phyloP scores from a whole-genome alignment of 768 basidiomycete genomes.

The Multifurca ochricompacta region DNA sequence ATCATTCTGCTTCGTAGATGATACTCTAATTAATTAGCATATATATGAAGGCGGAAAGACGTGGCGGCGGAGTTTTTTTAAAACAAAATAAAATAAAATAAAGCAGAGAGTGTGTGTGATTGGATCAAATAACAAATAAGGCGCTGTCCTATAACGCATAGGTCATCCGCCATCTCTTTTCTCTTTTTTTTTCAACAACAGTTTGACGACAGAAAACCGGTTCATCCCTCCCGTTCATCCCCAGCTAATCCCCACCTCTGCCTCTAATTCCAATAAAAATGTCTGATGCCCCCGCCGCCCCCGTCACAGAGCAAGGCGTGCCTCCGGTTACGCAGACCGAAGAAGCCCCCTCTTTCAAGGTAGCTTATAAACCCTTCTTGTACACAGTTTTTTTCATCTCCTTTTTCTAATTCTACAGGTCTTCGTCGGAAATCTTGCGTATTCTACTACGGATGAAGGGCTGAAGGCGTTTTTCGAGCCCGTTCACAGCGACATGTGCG shows the following conservation, averaged over 20 bases:
- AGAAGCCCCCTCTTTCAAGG: conserved; percentile 78
- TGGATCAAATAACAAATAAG: too few species aligned
- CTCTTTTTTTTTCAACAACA: conserved; percentile 46
- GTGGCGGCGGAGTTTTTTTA: conserved; percentile 2
- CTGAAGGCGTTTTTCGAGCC: conserved; percentile 91
- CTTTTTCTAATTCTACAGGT: conserved; percentile 43
- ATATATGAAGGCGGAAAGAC: too few species aligned
- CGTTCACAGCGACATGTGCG: conserved; percentile 81
- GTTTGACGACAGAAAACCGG: conserved; percentile 80
- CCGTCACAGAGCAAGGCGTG: conserved; percentile 76
- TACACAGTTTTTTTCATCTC: conserved; percentile 9
- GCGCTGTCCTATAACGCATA: too few species aligned
- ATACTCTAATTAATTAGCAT: too few species aligned
- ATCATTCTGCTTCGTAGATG: too few species aligned
- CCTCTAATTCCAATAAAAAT: conserved; percentile 51
- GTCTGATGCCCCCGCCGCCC: conserved; percentile 89
- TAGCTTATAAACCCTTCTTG: conserved; percentile 30
- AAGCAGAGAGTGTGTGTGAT: too few species aligned
- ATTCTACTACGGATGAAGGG: conserved; percentile 89
- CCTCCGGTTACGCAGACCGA: conserved; percentile 73
- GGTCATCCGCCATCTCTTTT: conserved; percentile 20
- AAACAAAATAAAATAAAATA: too few species aligned
- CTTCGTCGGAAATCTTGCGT: conserved; percentile 94
- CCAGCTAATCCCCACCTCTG: conserved; percentile 44
- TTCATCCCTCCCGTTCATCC: conserved; percentile 44